A percentile compares a stretch with the other conserved stretches of the same genome.
Conservation (phyloP, 192 early-diverging fungal genomes). For the Mycoemilia scoparia region DNA sequence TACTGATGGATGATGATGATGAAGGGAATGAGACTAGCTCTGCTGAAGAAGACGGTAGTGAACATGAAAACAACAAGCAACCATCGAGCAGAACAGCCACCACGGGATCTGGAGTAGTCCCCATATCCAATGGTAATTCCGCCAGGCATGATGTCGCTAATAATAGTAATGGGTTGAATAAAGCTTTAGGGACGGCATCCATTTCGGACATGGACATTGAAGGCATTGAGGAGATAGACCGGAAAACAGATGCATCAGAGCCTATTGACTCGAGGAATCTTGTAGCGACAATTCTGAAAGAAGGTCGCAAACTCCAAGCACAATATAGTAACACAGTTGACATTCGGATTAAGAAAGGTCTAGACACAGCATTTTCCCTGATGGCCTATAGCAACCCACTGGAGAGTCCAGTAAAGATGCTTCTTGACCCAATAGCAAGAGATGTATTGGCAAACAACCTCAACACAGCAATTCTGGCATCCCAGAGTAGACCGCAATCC, state of each 20-base stretch:
- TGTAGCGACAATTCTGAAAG: slow-evolving; percentile 23
- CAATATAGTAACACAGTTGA: slow-evolving; percentile 30
- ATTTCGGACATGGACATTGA: slow-evolving; percentile 13
- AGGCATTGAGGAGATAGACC: slow-evolving; percentile 14
- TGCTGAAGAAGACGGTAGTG: not conserved
- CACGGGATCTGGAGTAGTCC: too few relatives aligned
- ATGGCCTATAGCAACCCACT: slow-evolving; percentile 47
- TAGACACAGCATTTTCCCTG: slow-evolving; percentile 48
- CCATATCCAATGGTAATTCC: not conserved
- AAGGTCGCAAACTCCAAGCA: slow-evolving; percentile 35
- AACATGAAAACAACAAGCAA: not conserved
- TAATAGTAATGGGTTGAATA: too few relatives aligned
- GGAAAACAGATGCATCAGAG: slow-evolving; percentile 11
- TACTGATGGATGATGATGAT: slow-evolving; percentile 17
- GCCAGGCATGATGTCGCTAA: slow-evolving; percentile 31
- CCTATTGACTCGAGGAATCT: not conserved
- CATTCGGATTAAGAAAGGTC: slow-evolving; percentile 19
- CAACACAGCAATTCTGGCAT: slow-evolving; percentile 47
- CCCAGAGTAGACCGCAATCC: slow-evolving; percentile 33
- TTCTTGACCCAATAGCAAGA: slow-evolving; percentile 34
- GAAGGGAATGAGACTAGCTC: slow-evolving; percentile 5
- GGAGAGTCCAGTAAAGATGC: slow-evolving; percentile 25
- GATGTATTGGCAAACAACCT: slow-evolving; percentile 41
- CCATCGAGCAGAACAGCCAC: not conserved
- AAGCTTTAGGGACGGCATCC: too few relatives aligned